A percentile compares a stretch with the other conserved stretches of the same genome.
phyloP scores from a whole-genome alignment of 805 yeast genomes.

The Kazachstania martiniae region DNA sequence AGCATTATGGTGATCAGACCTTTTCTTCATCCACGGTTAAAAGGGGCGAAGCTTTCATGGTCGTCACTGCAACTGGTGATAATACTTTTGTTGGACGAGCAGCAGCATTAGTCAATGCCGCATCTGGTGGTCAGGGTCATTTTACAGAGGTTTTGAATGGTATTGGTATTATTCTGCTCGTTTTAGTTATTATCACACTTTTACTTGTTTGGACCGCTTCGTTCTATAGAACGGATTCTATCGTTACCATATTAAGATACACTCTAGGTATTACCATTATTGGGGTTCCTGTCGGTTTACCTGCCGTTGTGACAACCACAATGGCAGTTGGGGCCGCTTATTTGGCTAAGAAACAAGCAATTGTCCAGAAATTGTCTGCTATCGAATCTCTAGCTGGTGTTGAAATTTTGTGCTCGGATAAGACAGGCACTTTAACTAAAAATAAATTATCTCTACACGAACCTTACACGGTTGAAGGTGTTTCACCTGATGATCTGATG shows the following conservation, averaged over 20 bases:
- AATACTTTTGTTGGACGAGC: constrained; percentile 94
- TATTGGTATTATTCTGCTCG: constrained; percentile 87
- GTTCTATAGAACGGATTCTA: constrained; percentile 85
- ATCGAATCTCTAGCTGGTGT: constrained; percentile 97
- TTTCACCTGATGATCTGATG: constrained; percentile 91
- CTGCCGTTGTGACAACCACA: constrained; percentile 96
- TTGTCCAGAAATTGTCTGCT: constrained; percentile 93
- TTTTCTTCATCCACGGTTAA: constrained; percentile 92
- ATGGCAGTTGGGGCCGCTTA: constrained; percentile 99
- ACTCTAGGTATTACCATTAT: constrained; percentile 91
- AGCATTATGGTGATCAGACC: constrained; percentile 74
- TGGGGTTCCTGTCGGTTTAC: constrained; percentile 98
- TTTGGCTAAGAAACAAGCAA: constrained; percentile 93
- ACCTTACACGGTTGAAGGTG: constrained; percentile 97
- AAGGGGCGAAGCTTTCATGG: constrained; percentile 91
- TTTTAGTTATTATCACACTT: constrained; percentile 77
- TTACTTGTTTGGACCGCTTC: constrained; percentile 85
- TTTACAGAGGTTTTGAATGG: constrained; percentile 96
- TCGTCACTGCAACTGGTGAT: constrained; percentile 93
- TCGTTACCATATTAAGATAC: constrained; percentile 82
- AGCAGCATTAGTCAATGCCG: constrained; percentile 91
- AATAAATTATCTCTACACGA: constrained; percentile 92
- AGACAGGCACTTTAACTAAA: constrained; percentile 96
- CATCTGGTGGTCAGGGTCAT: constrained; percentile 88
- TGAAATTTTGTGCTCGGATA: constrained; percentile 94